Evolutionary conservation across 208 protist species (phyloP).

Genomic region (Trypanosoma theileri): DNA sequence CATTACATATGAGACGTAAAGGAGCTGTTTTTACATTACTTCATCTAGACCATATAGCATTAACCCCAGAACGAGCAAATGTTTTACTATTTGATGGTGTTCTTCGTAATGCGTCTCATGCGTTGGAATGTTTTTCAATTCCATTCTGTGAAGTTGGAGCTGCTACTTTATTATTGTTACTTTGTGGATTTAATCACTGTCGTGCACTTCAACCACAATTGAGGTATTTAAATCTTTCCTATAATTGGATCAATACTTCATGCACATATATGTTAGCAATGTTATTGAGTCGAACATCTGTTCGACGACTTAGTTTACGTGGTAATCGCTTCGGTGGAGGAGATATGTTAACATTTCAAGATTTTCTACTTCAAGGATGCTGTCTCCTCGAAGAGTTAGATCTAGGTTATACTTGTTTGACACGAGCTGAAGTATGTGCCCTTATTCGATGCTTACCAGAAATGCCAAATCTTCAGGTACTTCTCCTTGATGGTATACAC

Average conservation of each 20-base stretch:
- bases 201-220: slow-evolving; percentile 26
- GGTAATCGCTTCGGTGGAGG: slow-evolving; percentile 62
- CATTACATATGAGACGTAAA: slow-evolving; percentile 37
- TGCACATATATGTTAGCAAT: slow-evolving; percentile 54
- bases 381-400: slow-evolving; percentile 68
- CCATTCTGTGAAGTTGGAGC: slow-evolving; percentile 67
- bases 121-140: slow-evolving; percentile 61
- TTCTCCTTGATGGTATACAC: slow-evolving; percentile 65
- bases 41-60: slow-evolving; percentile 59
- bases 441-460: slow-evolving; percentile 66
- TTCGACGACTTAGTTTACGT: slow-evolving; percentile 60
- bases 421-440: slow-evolving; percentile 40
- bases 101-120: slow-evolving; percentile 11
- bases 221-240: slow-evolving; percentile 63
- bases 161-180: slow-evolving; percentile 55
- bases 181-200: slow-evolving; percentile 37
- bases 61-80: slow-evolving; percentile 59
- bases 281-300: slow-evolving; percentile 44
- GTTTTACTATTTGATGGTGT: slow-evolving; percentile 72
- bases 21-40: slow-evolving; percentile 47
- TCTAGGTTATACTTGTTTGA: slow-evolving; percentile 63
- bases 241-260: slow-evolving; percentile 48
- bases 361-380: slow-evolving; percentile 70
- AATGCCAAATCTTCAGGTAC: slow-evolving; percentile 45
- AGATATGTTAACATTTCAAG: slow-evolving; percentile 40